Base-by-base conservation (phyloP, 352 stramenopile species). In the Pythium chondricola region DNA sequence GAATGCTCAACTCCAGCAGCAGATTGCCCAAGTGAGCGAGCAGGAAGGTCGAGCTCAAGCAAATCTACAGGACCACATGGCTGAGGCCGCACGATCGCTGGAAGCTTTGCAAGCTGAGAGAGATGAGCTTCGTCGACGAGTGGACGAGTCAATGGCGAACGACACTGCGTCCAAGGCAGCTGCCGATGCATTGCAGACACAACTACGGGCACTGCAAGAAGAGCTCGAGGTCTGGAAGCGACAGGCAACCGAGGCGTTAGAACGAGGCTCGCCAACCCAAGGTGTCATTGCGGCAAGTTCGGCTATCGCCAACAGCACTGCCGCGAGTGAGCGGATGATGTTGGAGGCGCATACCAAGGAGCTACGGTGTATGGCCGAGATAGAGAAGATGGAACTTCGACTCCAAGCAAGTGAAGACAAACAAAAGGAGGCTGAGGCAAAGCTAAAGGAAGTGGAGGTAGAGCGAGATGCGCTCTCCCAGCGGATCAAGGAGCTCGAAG, bases 331-430 rank as follows among this genome's bases (percentile, higher is more conserved):
- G 43, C 70, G 65, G 13, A 38, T 88, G 16, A 32, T 88, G 6
- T 46, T 91, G 3, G 79, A 88, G 47, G 72, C 71, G 10, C 79
- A 91, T 40, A 87, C 79, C 0, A 85, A 86, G 17, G 79, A 91
- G 27, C 50, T 91, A 26, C 79, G 75, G 6, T 75, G 63, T 25
- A 29, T 83, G 9, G 79, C 73, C 6, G 79, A 91, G 29, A 62
- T 88, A 4, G 76, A 91, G 40, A 84, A 80, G 39, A 61, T 89
- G 52, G 82, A 91, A 45, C 32, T 71, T 5, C 86, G 79, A 40
- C 40, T 81, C 2, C 71, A 85, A 31, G 50, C 45, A 10, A 50
- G 69, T 26, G 75, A 90, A 47, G 22, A 60, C 9, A 72, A 73
- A 44, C 47, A 70, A 20, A 61, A 66, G 26, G 58, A 85, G 25